phyloP scores from a whole-genome alignment of 2,329 filamentous ascomycete genomes.

The Cercospora sojina region DNA sequence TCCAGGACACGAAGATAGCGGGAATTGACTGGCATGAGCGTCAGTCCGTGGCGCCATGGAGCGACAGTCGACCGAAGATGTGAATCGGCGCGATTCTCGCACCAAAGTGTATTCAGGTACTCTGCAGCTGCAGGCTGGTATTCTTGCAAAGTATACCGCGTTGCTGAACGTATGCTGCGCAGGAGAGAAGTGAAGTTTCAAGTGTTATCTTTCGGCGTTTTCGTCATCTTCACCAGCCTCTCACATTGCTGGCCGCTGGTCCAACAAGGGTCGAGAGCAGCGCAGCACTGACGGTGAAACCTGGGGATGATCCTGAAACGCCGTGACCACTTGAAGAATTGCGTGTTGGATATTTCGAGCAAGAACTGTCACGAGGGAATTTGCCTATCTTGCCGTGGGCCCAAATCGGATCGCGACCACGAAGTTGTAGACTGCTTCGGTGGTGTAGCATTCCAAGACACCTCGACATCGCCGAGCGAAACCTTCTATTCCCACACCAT shows the following conservation, averaged over 20 bases:
- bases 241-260: neutral
- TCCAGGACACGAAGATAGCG: neutral
- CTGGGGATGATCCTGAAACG: neutral
- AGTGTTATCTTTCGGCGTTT: conserved; percentile 2
- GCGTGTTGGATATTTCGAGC: neutral
- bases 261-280: neutral
- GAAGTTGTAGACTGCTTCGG: neutral
- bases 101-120: neutral
- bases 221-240: neutral
- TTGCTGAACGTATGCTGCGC: neutral
- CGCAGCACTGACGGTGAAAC: neutral
- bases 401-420: neutral
- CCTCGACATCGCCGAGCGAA: neutral
- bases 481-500: neutral
- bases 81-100: neutral
- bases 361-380: neutral
- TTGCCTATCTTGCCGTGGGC: neutral
- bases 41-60: neutral
- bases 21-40: neutral
- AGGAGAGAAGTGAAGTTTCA: neutral
- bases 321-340: neutral
- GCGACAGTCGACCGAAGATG: neutral
- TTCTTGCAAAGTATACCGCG: neutral
- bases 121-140: neutral
- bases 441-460: neutral